These are phyloP conservation scores for Wallemia mellicola DNA, from an alignment of 1,284 basidiomycete genomes.

Conservation along the genomic window DNA sequence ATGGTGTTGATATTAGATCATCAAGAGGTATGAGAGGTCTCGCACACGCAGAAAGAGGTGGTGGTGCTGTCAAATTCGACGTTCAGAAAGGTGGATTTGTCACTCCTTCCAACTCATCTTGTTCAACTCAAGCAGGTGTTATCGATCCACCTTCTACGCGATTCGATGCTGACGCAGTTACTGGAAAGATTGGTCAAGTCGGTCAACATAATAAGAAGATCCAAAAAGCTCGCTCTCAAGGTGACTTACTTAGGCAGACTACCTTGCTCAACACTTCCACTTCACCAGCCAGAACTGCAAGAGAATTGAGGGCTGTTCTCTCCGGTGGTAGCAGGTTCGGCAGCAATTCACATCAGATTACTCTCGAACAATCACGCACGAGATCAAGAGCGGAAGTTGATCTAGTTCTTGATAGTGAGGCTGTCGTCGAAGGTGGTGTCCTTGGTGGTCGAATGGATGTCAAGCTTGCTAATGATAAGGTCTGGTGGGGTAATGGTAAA, in stretches of 20 bases:
- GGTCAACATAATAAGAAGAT: constrained; percentile 10
- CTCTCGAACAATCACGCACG: constrained; percentile 11
- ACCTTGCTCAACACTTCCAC: constrained; percentile 3
- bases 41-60: constrained; percentile 19
- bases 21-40: constrained; percentile 20
- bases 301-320: constrained; percentile 2
- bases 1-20: constrained; percentile 13
- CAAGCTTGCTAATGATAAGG: constrained; percentile 27
- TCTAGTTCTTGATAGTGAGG: constrained; percentile 41
- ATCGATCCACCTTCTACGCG: constrained; percentile 10
- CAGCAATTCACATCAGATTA: constrained; percentile 20
- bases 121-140: constrained; percentile 12
- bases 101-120: constrained; percentile 17
- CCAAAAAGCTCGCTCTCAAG: constrained; percentile 4
- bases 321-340: constrained; percentile 20
- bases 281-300: neutral
- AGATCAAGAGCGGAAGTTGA: constrained; percentile 58
- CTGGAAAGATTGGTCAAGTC: constrained; percentile 24
- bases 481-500: constrained; percentile 48
- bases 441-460: constrained; percentile 44
- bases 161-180: constrained; percentile 25
- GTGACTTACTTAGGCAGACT: constrained; percentile 8
- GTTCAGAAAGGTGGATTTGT: constrained; percentile 14
- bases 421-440: constrained; percentile 50
- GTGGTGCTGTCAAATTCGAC: constrained; percentile 20